A percentile compares a stretch with the other conserved stretches of the same genome.
Evolutionary conservation across 1,284 basidiomycete genomes (phyloP).

Genomic region (Singerocomus inundabilis): DNA sequence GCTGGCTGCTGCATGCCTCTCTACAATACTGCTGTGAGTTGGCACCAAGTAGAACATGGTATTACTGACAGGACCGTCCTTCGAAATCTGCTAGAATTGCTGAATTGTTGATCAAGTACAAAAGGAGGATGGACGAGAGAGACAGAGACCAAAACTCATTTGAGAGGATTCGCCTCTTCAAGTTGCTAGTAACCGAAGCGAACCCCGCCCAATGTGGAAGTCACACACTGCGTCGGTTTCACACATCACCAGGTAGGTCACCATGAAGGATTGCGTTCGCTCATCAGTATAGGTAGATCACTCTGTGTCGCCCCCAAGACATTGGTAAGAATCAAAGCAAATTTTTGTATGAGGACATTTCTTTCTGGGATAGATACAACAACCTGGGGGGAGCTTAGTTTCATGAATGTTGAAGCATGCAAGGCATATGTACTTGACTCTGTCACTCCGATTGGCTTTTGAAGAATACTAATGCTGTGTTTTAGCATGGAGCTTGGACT

Average conservation of each 20-base stretch:
- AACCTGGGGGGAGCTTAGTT: no score
- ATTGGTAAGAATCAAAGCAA: no score
- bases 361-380: no score
- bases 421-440: no score
- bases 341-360: no score
- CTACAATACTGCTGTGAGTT: conserved; percentile 24
- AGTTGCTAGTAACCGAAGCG: conserved; percentile 2
- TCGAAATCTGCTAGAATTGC: conserved; percentile 11
- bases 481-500: no score
- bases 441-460: no score
- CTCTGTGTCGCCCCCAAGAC: not conserved
- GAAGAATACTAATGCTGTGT: no score
- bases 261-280: no score
- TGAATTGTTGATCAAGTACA: not conserved
- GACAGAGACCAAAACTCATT: not conserved
- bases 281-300: conserved; percentile 7
- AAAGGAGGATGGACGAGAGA: not conserved
- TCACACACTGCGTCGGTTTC: not conserved
- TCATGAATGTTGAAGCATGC: no score
- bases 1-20: conserved; percentile 19
- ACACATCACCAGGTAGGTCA: no score
- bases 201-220: conserved; percentile 12
- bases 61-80: conserved; percentile 26
- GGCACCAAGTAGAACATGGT: conserved; percentile 10
- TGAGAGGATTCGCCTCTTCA: not conserved